Conservation (phyloP, 306 rosid genomes). For the Lupinus albus region DNA sequence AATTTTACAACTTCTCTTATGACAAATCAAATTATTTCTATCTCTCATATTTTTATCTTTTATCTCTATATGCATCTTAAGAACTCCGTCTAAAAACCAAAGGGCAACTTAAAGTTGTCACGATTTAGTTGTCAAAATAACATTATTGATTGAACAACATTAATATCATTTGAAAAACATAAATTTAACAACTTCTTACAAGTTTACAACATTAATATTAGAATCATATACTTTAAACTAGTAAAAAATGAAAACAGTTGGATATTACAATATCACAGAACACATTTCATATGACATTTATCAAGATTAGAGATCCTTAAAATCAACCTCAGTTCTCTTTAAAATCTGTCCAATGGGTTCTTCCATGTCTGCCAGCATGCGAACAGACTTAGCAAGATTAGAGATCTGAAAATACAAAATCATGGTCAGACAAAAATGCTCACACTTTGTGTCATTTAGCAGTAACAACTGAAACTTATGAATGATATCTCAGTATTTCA, state of each 20-base stretch:
- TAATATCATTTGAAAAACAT: no score
- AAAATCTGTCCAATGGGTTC: conserved; percentile 83
- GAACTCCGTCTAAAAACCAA: no score
- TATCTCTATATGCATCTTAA: no score
- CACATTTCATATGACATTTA: not conserved
- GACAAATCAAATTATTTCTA: no score
- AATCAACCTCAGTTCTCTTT: conserved; percentile 84
- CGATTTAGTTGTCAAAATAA: no score
- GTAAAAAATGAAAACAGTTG: not conserved
- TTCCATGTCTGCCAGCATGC: conserved; percentile 80
- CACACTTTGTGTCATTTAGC: conserved; percentile 35
- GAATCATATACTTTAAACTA: not conserved
- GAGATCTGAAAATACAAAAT: conserved; percentile 56
- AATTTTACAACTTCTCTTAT: no score
- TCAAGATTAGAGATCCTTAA: no score
- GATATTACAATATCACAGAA: not conserved
- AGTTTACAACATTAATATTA: no score
- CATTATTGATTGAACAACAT: no score
- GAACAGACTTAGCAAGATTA: conserved; percentile 70
- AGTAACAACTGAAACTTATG: not conserved
- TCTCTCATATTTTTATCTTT: no score
- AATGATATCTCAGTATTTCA: conserved; percentile 18
- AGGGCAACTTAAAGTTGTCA: no score
- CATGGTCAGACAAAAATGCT: conserved; percentile 28
- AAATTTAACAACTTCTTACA: no score